Evolutionary conservation across 2,329 filamentous ascomycete genomes (phyloP).

Genomic region (Colletotrichum musicola): DNA sequence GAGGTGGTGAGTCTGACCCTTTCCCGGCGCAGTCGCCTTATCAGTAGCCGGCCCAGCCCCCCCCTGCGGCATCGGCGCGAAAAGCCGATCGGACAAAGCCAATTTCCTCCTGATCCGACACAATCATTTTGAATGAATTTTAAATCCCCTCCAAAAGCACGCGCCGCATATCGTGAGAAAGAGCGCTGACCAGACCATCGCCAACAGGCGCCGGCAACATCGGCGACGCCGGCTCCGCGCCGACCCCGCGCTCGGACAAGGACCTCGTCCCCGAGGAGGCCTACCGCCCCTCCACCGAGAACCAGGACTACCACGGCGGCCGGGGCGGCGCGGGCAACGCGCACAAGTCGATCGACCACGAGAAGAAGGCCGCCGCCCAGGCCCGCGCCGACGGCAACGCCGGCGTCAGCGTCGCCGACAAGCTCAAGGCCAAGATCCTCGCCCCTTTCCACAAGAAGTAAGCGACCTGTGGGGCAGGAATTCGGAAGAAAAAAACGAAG

Average conservation of each 20-base stretch:
- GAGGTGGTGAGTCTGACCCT: conserved; percentile 62
- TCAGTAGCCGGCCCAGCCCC: not conserved
- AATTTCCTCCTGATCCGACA: not conserved
- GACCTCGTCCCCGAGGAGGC: conserved; percentile 67
- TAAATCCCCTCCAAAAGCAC: too few relatives aligned
- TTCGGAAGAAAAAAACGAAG: not conserved
- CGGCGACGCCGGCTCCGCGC: conserved; percentile 58
- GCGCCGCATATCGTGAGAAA: not conserved
- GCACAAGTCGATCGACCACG: conserved; percentile 44
- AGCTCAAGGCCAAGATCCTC: conserved; percentile 69
- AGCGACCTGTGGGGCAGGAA: not conserved
- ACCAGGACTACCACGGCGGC: conserved; percentile 67
- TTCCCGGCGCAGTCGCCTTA: not conserved
- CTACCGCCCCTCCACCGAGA: conserved; percentile 60
- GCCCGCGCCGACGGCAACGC: conserved; percentile 42
- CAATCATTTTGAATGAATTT: too few relatives aligned
- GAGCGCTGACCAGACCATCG: not conserved
- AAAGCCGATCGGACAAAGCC: not conserved
- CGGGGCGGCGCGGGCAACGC: conserved; percentile 72
- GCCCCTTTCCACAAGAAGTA: conserved; percentile 61
- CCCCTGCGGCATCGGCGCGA: conserved; percentile 14
- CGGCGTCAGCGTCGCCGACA: conserved; percentile 64
- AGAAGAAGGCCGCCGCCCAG: conserved; percentile 48
- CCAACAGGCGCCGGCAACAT: conserved; percentile 69
- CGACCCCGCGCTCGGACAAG: conserved; percentile 59